Evolutionary conservation across 495 filamentous ascomycete genomes (phyloP).

Genomic region (Pseudomonodictys pantanalensis): DNA sequence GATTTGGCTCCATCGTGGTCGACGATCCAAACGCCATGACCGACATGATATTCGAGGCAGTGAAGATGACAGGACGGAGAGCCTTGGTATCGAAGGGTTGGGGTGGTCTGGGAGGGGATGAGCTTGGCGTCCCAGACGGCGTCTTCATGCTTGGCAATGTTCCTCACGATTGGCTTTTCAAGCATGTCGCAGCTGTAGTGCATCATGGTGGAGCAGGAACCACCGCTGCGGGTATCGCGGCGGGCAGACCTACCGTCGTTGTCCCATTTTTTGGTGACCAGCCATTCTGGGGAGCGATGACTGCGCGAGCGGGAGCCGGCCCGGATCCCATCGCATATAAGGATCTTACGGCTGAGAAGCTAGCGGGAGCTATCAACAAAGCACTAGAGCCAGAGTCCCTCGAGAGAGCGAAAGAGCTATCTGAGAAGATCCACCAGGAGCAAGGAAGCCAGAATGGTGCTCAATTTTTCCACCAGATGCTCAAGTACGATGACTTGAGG

Average conservation of each 20-base stretch:
- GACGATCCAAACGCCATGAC: constrained; percentile 58
- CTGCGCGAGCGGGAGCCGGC: constrained; percentile 51
- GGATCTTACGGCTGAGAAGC: constrained; percentile 43
- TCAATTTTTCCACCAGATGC: constrained; percentile 43
- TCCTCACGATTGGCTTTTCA: constrained; percentile 66
- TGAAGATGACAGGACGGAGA: constrained; percentile 49
- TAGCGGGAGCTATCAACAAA: constrained; percentile 45
- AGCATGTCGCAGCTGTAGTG: constrained; percentile 58
- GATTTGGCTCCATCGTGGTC: constrained; percentile 66
- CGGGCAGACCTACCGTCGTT: constrained; percentile 58
- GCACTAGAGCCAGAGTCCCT: constrained; percentile 41
- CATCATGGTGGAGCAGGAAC: constrained; percentile 69
- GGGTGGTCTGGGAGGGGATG: constrained; percentile 56
- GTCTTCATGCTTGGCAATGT: constrained; percentile 60
- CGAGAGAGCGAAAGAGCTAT: constrained; percentile 40
- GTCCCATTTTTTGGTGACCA: constrained; percentile 68
- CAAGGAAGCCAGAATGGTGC: constrained; percentile 40
- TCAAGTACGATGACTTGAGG: constrained; percentile 41
- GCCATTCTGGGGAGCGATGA: constrained; percentile 59
- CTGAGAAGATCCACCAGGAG: constrained; percentile 44
- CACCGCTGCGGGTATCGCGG: constrained; percentile 59
- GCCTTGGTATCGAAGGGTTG: constrained; percentile 64
- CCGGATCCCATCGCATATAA: constrained; percentile 48
- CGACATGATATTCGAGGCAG: constrained; percentile 53
- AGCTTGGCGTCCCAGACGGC: constrained; percentile 44